Evolutionary conservation across 306 rosid species (phyloP).

Genomic region (Benincasa hispida): DNA sequence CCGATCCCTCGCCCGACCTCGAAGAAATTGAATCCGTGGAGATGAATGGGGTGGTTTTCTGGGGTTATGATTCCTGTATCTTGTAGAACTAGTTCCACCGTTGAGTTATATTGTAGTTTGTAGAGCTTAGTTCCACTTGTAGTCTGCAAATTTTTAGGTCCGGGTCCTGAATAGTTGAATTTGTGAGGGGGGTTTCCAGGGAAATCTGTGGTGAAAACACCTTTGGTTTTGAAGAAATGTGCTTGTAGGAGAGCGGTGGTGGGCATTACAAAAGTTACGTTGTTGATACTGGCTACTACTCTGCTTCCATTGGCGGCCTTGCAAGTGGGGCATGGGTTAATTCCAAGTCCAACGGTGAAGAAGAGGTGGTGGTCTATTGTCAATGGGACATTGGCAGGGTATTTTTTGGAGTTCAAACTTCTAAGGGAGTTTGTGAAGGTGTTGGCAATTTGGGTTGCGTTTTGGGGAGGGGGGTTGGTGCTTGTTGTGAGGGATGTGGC

Average conservation of each 20-base stretch:
- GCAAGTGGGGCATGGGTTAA: constrained; percentile 62
- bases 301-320: constrained; percentile 67
- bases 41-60: constrained; percentile 73
- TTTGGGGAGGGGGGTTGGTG: constrained; percentile 53
- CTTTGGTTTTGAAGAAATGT: constrained; percentile 44
- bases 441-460: constrained; percentile 55
- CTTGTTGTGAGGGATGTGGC: constrained; percentile 26
- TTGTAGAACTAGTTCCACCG: constrained; percentile 59
- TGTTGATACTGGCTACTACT: constrained; percentile 56
- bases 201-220: constrained; percentile 67
- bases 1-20: constrained; percentile 53
- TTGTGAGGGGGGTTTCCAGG: constrained; percentile 40
- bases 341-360: constrained; percentile 54
- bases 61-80: constrained; percentile 56
- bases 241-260: constrained; percentile 64
- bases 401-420: constrained; percentile 53
- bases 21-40: constrained; percentile 83
- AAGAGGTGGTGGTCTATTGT: constrained; percentile 42
- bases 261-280: constrained; percentile 77
- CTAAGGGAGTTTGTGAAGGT: constrained; percentile 31
- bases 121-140: constrained; percentile 41
- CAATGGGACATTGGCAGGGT: constrained; percentile 55
- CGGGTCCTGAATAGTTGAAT: constrained; percentile 41
- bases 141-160: constrained; percentile 30
- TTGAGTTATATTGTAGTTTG: constrained; percentile 34